phyloP scores from a whole-genome alignment of 2,329 filamentous ascomycete species.

The Erysiphe neolycopersici region DNA sequence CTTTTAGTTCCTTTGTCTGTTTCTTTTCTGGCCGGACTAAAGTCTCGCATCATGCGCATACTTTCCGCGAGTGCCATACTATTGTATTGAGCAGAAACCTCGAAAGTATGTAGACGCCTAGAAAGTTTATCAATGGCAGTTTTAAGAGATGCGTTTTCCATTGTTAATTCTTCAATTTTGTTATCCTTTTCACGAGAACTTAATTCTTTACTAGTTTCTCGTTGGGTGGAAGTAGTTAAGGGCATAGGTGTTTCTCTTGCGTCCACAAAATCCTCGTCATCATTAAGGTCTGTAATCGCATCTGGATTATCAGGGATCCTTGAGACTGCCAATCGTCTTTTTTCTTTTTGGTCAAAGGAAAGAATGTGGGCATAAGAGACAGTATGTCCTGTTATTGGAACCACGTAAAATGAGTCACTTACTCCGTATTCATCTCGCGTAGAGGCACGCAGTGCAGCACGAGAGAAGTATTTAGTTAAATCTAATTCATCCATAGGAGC shows the following conservation, averaged over 20 bases:
- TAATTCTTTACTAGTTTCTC: constrained; percentile 15
- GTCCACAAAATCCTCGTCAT: constrained; percentile 75
- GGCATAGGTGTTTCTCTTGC: constrained; percentile 37
- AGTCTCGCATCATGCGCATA: constrained; percentile 32
- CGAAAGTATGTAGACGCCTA: constrained; percentile 73
- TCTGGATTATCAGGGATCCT: constrained; percentile 15
- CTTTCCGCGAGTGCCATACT: constrained; percentile 71
- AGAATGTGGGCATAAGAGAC: constrained; percentile 83
- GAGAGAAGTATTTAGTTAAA: constrained; percentile 59
- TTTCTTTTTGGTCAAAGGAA: constrained; percentile 39
- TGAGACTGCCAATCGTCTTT: constrained; percentile 28
- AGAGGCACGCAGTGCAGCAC: constrained; percentile 57
- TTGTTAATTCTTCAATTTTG: constrained; percentile 61
- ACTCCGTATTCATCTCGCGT: constrained; percentile 36
- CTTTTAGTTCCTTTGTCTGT: constrained; percentile 1
- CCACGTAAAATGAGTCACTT: constrained; percentile 74
- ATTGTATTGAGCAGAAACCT: constrained; percentile 71
- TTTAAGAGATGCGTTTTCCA: constrained; percentile 71
- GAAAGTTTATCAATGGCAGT: constrained; percentile 65
- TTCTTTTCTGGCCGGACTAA: constrained; percentile 19
- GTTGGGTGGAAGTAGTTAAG: constrained; percentile 18
- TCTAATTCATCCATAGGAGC: constrained; percentile 33
- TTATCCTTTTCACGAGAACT: constrained; percentile 26
- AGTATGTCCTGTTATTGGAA: constrained; percentile 73
- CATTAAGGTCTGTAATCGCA: constrained; percentile 23